phyloP scores from a whole-genome alignment of 2,329 filamentous ascomycete genomes.

The Penicillium fuscoglaucum region DNA sequence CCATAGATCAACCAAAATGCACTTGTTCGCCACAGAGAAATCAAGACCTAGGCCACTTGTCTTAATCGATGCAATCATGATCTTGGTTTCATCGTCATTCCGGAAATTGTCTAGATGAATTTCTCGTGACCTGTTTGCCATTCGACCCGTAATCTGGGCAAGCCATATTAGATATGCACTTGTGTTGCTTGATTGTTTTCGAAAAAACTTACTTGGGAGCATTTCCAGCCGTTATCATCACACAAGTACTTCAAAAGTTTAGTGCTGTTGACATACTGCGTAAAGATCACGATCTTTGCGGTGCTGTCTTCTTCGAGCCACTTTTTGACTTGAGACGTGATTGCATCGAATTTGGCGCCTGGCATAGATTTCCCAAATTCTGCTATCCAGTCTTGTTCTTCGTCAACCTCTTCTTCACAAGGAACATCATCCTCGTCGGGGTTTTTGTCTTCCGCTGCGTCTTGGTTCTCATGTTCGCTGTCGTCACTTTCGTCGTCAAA shows the following conservation, averaged over 20 bases:
- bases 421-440: not conserved
- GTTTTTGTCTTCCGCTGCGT: no score
- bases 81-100: constrained; percentile 37
- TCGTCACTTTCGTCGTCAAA: not conserved
- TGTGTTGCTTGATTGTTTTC: no score
- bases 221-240: constrained; percentile 50
- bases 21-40: constrained; percentile 60
- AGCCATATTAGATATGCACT: not conserved
- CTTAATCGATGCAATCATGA: constrained; percentile 59
- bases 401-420: not conserved
- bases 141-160: constrained; percentile 51
- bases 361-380: not conserved
- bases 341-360: not conserved
- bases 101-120: constrained; percentile 51
- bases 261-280: constrained; percentile 41
- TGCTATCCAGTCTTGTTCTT: not conserved
- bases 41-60: constrained; percentile 61
- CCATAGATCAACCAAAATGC: constrained; percentile 58
- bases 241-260: constrained; percentile 55
- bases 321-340: not conserved
- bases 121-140: constrained; percentile 47
- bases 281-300: constrained; percentile 6
- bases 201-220: constrained; percentile 16
- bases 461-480: not conserved
- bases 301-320: not conserved